Conservation (phyloP, 176 grass and related monocot species). For the Melocanna baccifera region DNA sequence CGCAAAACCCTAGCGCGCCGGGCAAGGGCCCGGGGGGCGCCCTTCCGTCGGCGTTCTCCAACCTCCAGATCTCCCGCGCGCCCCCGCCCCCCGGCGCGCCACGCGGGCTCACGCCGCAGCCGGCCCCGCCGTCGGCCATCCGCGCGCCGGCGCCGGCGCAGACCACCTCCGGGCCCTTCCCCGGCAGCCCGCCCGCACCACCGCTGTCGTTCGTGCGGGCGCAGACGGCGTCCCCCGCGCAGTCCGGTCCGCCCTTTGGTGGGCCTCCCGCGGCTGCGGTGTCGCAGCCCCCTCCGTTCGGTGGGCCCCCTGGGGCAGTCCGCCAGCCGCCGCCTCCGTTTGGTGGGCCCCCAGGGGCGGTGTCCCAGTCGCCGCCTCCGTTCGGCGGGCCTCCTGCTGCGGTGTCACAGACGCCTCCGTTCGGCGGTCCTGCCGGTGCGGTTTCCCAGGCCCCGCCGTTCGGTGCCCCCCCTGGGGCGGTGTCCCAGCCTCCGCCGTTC, state of each 20-base stretch:
- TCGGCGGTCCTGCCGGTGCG: background rate
- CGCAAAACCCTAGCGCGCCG: conserved; percentile 10
- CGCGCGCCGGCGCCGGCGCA: background rate
- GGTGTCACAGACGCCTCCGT: background rate
- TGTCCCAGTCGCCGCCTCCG: background rate
- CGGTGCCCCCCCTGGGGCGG: background rate
- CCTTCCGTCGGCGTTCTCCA: conserved; percentile 40
- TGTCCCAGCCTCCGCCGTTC: conserved; percentile 33
- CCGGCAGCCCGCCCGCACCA: conserved; percentile 7
- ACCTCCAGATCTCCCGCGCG: conserved; percentile 58
- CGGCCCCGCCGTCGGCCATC: conserved; percentile 3
- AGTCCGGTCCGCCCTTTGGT: background rate
- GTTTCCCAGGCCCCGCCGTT: background rate
- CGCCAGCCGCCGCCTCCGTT: conserved; percentile 19
- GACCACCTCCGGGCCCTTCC: background rate
- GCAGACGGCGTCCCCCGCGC: background rate
- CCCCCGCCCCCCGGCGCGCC: background rate
- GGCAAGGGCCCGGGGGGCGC: background rate
- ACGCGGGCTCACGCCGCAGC: conserved; percentile 27
- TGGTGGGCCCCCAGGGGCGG: conserved; percentile 10
- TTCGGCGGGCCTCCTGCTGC: background rate
- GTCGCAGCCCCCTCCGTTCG: conserved; percentile 1
- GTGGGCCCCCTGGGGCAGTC: background rate
- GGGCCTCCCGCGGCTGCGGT: background rate
- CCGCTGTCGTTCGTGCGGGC: background rate